phyloP scores from a whole-genome alignment of 78 protist genomes.

The Cavenderia fasciculata region DNA sequence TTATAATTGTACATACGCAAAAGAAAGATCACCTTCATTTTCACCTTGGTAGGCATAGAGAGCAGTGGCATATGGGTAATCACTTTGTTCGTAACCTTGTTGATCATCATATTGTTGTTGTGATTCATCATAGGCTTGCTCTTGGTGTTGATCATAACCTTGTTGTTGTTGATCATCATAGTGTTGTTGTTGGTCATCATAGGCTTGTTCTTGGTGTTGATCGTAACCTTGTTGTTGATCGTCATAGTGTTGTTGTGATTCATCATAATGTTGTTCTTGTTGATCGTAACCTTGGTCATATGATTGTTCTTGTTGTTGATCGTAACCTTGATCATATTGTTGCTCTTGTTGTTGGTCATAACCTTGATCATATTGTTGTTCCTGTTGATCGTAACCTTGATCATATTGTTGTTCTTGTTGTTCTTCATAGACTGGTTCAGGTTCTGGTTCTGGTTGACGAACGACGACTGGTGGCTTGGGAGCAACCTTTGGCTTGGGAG shows the following conservation, averaged over 20 bases:
- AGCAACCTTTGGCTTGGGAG: conserved; percentile 8
- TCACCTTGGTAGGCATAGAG: conserved; percentile 68
- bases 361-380: conserved; percentile 10
- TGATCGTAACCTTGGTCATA: too few species aligned
- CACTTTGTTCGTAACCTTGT: background rate
- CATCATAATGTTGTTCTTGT: conserved; percentile 39
- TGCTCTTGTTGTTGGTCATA: conserved; percentile 30
- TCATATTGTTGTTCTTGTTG: conserved; percentile 20
- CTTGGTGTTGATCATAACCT: conserved; percentile 16
- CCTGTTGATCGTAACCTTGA: background rate
- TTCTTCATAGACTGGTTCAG: conserved; percentile 33
- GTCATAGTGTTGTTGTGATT: conserved; percentile 7
- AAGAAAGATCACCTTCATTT: conserved; percentile 76
- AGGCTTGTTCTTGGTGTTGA: conserved; percentile 5
- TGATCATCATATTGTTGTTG: conserved; percentile 8
- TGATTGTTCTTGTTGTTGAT: conserved; percentile 30
- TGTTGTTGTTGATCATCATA: conserved; percentile 18
- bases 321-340: conserved; percentile 8
- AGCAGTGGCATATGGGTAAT: too few species aligned
- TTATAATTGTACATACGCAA: conserved; percentile 11
- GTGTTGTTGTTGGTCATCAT: background rate
- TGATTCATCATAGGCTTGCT: conserved; percentile 28
- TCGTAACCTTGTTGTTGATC: conserved; percentile 15
- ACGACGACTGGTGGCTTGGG: background rate
- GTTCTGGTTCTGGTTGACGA: conserved; percentile 14